phyloP scores from a whole-genome alignment of 805 yeast species.

The Ogataea nitratoaversa region DNA sequence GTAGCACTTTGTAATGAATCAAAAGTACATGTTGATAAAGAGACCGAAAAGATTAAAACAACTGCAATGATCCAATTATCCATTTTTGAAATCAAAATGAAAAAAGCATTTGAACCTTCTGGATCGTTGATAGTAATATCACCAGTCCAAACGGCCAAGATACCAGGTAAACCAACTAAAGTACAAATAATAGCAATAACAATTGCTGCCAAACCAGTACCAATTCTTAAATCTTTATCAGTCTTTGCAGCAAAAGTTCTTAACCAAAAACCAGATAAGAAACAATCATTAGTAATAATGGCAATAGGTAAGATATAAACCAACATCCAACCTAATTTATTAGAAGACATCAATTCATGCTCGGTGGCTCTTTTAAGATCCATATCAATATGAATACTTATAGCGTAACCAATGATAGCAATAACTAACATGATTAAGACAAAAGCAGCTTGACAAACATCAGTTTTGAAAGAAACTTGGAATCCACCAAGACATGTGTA shows the following conservation, averaged over 20 bases:
- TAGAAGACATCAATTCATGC: slow-evolving; percentile 59
- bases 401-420: slow-evolving; percentile 75
- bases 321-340: slow-evolving; percentile 83
- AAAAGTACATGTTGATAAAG: slow-evolving; percentile 81
- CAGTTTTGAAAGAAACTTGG: slow-evolving; percentile 82
- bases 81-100: slow-evolving; percentile 62
- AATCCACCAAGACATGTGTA: slow-evolving; percentile 90
- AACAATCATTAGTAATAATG: slow-evolving; percentile 83
- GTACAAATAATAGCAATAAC: slow-evolving; percentile 60
- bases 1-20: slow-evolving; percentile 87
- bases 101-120: slow-evolving; percentile 67
- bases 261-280: slow-evolving; percentile 90
- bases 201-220: slow-evolving; percentile 70
- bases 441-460: slow-evolving; percentile 74
- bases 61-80: slow-evolving; percentile 87
- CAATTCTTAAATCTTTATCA: slow-evolving; percentile 69
- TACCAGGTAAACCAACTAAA: slow-evolving; percentile 77
- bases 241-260: slow-evolving; percentile 86
- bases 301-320: slow-evolving; percentile 82
- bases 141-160: slow-evolving; percentile 90
- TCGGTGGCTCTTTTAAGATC: slow-evolving; percentile 62
- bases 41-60: slow-evolving; percentile 66
- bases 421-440: slow-evolving; percentile 65
- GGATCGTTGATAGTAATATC: slow-evolving; percentile 48
- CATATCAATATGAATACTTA: slow-evolving; percentile 55